Conservation (phyloP, 2,329 filamentous ascomycete species). For the Orbilia javanica region DNA sequence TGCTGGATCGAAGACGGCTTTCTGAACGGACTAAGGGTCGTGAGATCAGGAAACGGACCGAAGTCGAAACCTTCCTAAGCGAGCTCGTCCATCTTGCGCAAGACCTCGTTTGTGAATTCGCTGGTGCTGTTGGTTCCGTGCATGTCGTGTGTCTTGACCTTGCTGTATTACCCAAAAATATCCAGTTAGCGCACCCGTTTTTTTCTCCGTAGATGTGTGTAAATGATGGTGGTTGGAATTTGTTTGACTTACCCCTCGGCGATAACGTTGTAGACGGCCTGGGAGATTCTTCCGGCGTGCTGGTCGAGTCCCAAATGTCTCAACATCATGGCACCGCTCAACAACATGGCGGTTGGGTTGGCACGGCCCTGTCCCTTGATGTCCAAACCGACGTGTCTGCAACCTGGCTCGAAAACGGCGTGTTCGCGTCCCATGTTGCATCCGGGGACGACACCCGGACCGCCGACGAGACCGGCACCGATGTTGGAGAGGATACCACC, state of each 20-base stretch:
- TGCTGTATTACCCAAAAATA: slow-evolving; percentile 69
- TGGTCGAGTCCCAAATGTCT: slow-evolving; percentile 97
- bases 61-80: slow-evolving; percentile 35
- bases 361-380: slow-evolving; percentile 99
- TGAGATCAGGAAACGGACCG: slow-evolving; percentile 15
- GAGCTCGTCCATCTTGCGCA: slow-evolving; percentile 86
- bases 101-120: slow-evolving; percentile 93
- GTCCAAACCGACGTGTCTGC: slow-evolving; percentile 98
- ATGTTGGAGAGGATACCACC: slow-evolving; percentile 99
- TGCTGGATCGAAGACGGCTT: background rate
- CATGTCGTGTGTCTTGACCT: slow-evolving; percentile 94
- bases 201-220: too few relatives aligned
- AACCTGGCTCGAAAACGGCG: slow-evolving; percentile 97
- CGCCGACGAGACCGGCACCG: slow-evolving; percentile 94
- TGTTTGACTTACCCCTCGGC: slow-evolving; percentile 79
- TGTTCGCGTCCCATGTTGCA: slow-evolving; percentile 99
- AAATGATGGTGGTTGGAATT: background rate
- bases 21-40: background rate
- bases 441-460: slow-evolving; percentile 94
- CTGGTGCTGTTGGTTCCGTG: slow-evolving; percentile 89
- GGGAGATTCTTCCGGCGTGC: slow-evolving; percentile 82
- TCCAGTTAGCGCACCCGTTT: background rate
- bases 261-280: slow-evolving; percentile 79
- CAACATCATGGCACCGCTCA: slow-evolving; percentile 96
- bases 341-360: slow-evolving; percentile 94